These are phyloP conservation scores for Mycena kentingensis DNA, from an alignment of 768 basidiomycete genomes.

Conservation along the genomic window DNA sequence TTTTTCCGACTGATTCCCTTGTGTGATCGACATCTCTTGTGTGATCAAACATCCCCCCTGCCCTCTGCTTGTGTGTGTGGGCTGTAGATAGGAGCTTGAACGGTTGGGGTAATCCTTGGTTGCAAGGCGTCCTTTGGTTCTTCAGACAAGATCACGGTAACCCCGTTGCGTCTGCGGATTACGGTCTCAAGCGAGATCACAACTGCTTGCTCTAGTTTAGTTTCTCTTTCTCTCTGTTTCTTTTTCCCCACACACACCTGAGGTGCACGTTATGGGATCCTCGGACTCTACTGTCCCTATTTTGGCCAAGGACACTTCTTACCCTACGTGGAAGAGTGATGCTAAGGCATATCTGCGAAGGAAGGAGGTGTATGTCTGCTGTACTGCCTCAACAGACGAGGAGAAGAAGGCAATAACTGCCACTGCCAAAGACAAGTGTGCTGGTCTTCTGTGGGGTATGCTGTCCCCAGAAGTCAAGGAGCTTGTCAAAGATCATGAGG, in stretches of 20 bases:
- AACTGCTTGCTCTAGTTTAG: too few relatives aligned
- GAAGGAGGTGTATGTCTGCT: neutral
- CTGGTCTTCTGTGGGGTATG: neutral
- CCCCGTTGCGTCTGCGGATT: too few relatives aligned
- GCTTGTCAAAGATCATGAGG: neutral
- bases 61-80: too few relatives aligned
- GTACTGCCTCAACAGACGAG: neutral
- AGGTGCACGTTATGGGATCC: too few relatives aligned
- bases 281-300: neutral
- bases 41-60: too few relatives aligned
- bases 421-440: neutral
- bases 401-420: neutral
- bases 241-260: neutral
- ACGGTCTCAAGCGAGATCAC: too few relatives aligned
- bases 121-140: too few relatives aligned
- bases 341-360: neutral
- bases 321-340: neutral
- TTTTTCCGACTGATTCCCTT: neutral
- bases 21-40: too few relatives aligned
- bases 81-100: too few relatives aligned
- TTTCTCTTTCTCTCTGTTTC: neutral
- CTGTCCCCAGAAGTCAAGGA: neutral
- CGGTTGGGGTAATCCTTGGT: too few relatives aligned
- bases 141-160: too few relatives aligned
- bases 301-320: neutral